Evolutionary conservation across 2,329 filamentous ascomycete genomes (phyloP).

Genomic region (Keithomyces neogunnii): DNA sequence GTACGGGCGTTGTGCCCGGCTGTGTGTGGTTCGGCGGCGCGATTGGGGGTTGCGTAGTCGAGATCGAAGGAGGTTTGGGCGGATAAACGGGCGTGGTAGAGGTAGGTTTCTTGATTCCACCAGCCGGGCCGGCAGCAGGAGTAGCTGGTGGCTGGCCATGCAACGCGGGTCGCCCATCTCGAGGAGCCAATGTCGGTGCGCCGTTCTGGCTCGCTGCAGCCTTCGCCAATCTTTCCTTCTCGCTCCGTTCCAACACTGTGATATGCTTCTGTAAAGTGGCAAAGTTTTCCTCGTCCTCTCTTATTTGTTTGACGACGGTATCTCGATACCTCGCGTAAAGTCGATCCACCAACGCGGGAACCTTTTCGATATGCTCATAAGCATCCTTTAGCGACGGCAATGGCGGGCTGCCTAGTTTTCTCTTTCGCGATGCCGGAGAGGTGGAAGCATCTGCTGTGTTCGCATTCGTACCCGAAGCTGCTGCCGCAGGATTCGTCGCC

Average conservation of each 20-base stretch:
- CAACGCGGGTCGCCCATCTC: slow-evolving; percentile 19
- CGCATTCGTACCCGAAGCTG: not conserved
- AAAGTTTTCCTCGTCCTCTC: slow-evolving; percentile 64
- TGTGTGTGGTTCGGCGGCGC: slow-evolving; percentile 20
- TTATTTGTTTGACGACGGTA: slow-evolving; percentile 59
- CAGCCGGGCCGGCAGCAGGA: slow-evolving; percentile 8
- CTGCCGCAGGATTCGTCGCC: not conserved
- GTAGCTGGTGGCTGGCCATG: slow-evolving; percentile 4
- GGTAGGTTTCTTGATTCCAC: slow-evolving; percentile 17
- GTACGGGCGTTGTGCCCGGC: slow-evolving; percentile 18
- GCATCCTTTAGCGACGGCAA: slow-evolving; percentile 59
- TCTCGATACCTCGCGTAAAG: slow-evolving; percentile 70
- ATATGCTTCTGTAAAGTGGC: slow-evolving; percentile 59
- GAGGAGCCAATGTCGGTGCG: slow-evolving; percentile 22
- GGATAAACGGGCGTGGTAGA: slow-evolving; percentile 26
- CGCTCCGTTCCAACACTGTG: slow-evolving; percentile 50
- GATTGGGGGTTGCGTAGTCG: slow-evolving; percentile 15
- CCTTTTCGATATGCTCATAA: slow-evolving; percentile 54
- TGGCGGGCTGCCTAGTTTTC: slow-evolving; percentile 61
- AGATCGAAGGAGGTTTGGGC: slow-evolving; percentile 21
- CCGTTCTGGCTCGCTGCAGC: slow-evolving; percentile 24
- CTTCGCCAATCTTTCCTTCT: slow-evolving; percentile 27
- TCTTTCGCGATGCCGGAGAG: slow-evolving; percentile 57
- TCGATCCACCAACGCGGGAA: slow-evolving; percentile 62
- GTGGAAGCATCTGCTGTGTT: slow-evolving; percentile 31